Base-by-base conservation (phyloP, 2,329 filamentous ascomycete genomes). In the Orbilia quercus region DNA sequence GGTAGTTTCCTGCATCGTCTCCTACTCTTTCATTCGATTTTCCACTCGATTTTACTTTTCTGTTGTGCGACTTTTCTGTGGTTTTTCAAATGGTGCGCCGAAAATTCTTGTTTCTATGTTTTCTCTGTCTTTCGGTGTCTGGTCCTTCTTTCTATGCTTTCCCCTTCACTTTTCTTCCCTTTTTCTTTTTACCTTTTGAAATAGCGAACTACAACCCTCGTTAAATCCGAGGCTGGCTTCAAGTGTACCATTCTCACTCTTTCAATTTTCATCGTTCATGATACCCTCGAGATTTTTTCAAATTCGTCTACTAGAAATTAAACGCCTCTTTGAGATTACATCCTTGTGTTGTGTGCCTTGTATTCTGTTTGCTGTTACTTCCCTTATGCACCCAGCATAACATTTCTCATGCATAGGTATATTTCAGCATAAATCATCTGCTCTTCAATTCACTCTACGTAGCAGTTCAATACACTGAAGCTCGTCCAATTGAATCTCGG, bases 181-280 rank as follows among this genome's bases (percentile, higher is more conserved):
- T 9, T 31, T 9, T 31, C 9, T 31, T 9, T 31, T 31, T 31
- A 31, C 28, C 28, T 9, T 5, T 31, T 31, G 28, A 31, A 9
- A 31, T 31, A 31, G 28, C 9, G 9, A 5, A 31, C n/a, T 31
- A 9, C 28, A 31, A 31, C 18, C 58, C 45, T 31, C 18, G 57
- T 60, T 34, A 31, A 42, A 34, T 34, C 42, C n/a, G 45, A 16
- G 22, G 4, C 44, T 22, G 11, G 45, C 22, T 34, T 59, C 25
- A 22, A 20, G 40, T 22, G 25, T 62, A 53, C 58, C 58, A 16
- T 64, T 40, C 47, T 48, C 28, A 47, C 48, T 54, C 60, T 45
- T 11, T 64, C 55, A 54, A 54, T 64, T 64, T 47, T 38, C 60
- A n/a, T 14, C 12, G n/a, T 42, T 14, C 28, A 31, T 5, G 28